phyloP scores from a whole-genome alignment of 768 basidiomycete species.

The Crassisporium funariophilum region DNA sequence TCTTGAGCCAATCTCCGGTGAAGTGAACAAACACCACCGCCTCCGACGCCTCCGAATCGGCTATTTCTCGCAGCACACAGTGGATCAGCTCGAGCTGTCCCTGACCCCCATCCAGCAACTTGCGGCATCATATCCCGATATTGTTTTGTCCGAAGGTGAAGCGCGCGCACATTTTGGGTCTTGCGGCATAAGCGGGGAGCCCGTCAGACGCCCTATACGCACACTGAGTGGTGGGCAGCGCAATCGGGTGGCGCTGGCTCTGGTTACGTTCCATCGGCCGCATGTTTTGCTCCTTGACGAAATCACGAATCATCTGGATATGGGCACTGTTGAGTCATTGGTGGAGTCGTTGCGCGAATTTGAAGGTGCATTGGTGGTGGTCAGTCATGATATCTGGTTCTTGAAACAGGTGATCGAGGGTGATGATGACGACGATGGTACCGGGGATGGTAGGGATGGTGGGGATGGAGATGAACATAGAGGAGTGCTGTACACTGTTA shows the following conservation, averaged over 20 bases:
- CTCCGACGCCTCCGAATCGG: constrained; percentile 52
- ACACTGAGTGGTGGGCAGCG: constrained; percentile 57
- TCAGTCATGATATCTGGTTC: constrained; percentile 60
- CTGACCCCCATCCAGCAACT: constrained; percentile 31
- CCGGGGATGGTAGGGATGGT: constrained; percentile 19
- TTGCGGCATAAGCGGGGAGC: constrained; percentile 46
- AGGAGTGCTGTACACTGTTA: constrained; percentile 33
- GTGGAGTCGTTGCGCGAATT: constrained; percentile 52
- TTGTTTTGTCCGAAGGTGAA: constrained; percentile 30
- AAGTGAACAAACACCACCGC: constrained; percentile 52
- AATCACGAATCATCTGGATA: constrained; percentile 71
- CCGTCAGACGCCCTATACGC: constrained; percentile 37
- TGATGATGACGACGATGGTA: constrained; percentile 23
- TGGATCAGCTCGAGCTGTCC: constrained; percentile 48
- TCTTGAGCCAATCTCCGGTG: constrained; percentile 46
- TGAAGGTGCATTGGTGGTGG: constrained; percentile 58
- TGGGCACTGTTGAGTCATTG: constrained; percentile 58
- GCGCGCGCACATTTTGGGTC: constrained; percentile 39
- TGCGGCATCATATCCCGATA: constrained; percentile 26
- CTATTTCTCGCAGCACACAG: constrained; percentile 64
- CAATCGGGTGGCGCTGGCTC: constrained; percentile 61
- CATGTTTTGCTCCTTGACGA: constrained; percentile 60
- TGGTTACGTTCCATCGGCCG: constrained; percentile 55
- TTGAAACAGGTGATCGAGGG: constrained; percentile 36
- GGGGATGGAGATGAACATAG: constrained; percentile 15